Evolutionary conservation across 257 asterid species (phyloP), one percentile per base, ranked within the genome.

Genomic region (Nicotiana obtusifolia): DNA sequence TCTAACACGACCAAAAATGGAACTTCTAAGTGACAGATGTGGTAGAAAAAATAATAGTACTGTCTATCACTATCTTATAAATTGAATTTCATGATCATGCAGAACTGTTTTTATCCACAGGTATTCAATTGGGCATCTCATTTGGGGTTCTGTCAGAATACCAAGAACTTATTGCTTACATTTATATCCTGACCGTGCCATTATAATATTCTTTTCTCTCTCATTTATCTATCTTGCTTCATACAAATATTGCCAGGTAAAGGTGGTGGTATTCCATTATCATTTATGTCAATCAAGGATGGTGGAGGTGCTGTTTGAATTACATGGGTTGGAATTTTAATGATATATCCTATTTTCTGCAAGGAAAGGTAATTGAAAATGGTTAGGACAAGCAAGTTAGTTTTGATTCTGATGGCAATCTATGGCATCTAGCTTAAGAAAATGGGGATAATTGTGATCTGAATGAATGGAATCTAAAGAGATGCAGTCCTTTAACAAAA

Each of bases 71-170:
- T 22, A 1, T 17, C 31, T 53, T 14, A 47, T 56, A 61, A 54
- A 13, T 14, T 78, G 41, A 22, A 78, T 53, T 78, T 26, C 49
- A 60, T 33, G 7, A 75, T 52, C 24, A 30, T 30, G 20, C 59
- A 49, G 80, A 84, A 88, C 81, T 77, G 64, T 67, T 52, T 68
- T 69, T 76, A 33, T 71, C 82, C 78, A 81, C 83, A 93, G 98
- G 99, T 95, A 95, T 84, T 88, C 92, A 93, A 95, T 79, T 95
- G 99, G 99, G 97, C 97, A 79, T 97, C 93, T 84, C 92, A 90
- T 71, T 82, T 95, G 86, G 98, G 98, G 77, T 89, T 95, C 78
- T 88, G 99, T 95, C 90, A 90, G 98, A 65, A 28, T 41, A 22
- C 15, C 59, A 31, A 37, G 62, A 37, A 64, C 60, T 33, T 76